Conservation (phyloP, 2,329 filamentous ascomycete genomes). For the Sclerotinia sclerotiorum region DNA sequence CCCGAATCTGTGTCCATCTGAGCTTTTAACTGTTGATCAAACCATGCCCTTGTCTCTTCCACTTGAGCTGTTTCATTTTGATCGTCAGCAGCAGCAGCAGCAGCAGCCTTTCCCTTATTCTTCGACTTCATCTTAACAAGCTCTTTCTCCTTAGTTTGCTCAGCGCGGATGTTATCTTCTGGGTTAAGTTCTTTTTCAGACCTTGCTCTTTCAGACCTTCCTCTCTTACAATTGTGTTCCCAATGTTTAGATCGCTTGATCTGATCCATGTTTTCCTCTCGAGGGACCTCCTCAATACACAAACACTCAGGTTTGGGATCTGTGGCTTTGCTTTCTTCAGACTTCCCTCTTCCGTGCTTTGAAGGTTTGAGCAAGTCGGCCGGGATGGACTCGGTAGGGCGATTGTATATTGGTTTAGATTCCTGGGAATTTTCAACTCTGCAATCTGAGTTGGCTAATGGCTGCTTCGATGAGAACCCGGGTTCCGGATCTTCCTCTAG, state of each 20-base stretch:
- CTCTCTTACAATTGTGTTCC: not conserved
- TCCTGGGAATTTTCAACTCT: not conserved
- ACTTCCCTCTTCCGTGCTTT: not conserved
- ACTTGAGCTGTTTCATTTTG: not conserved
- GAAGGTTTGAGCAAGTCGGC: not conserved
- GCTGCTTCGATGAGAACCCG: not conserved
- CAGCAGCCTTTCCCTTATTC: not conserved
- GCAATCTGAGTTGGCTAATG: not conserved
- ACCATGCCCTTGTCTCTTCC: conserved; percentile 13
- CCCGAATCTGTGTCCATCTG: not conserved
- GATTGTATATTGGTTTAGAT: not conserved
- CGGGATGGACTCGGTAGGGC: not conserved
- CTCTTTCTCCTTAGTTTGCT: not conserved
- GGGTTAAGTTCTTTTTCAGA: not conserved
- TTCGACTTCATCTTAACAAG: not conserved
- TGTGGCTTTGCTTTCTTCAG: not conserved
- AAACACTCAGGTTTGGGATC: not conserved
- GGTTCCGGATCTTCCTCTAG: not conserved
- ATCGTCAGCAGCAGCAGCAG: not conserved
- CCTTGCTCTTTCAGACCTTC: conserved; percentile 1
- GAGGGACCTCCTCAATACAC: not conserved
- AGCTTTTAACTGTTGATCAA: conserved; percentile 1
- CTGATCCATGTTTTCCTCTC: not conserved
- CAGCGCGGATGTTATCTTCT: not conserved
- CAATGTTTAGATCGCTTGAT: conserved; percentile 14